Evolutionary conservation across 331 rosid species (phyloP).

Genomic region (Quercus phellos): DNA sequence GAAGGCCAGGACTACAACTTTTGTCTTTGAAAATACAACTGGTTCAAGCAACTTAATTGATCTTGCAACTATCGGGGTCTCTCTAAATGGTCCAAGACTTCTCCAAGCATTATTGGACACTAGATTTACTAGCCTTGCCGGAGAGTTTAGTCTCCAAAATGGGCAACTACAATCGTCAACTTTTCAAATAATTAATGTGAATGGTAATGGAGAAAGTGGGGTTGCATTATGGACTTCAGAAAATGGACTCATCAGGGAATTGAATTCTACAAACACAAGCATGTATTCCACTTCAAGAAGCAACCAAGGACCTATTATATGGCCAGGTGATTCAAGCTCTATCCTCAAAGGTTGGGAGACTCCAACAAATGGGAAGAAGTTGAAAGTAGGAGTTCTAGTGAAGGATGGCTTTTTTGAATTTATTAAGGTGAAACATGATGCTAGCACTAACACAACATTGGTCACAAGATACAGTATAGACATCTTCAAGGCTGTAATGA

Average conservation of each 20-base stretch:
- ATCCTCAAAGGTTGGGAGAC: conserved; percentile 55
- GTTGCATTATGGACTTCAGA: conserved; percentile 30
- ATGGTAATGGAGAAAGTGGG: conserved; percentile 23
- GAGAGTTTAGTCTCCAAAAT: conserved; percentile 16
- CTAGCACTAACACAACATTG: conserved; percentile 9
- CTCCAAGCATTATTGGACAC: conserved; percentile 19
- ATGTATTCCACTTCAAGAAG: conserved; percentile 20
- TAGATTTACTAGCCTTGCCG: conserved; percentile 24
- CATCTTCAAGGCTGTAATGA: conserved; percentile 37
- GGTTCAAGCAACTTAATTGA: conserved; percentile 8
- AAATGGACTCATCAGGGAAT: conserved; percentile 17
- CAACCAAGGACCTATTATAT: conserved; percentile 30
- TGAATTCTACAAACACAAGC: conserved; percentile 1
- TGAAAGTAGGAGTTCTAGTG: conserved; percentile 42
- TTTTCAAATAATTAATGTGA: conserved; percentile 30
- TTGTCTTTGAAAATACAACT: background rate
- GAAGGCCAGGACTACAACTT: background rate
- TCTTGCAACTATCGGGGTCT: conserved; percentile 18
- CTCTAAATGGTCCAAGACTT: conserved; percentile 23
- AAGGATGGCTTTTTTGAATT: conserved; percentile 34
- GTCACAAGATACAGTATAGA: conserved; percentile 45
- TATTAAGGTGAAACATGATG: conserved; percentile 14
- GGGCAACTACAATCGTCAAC: conserved; percentile 22
- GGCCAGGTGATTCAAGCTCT: conserved; percentile 50
- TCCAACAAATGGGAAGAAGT: conserved; percentile 31